These are phyloP conservation scores for Sarcodon sp. DNA, from an alignment of 768 basidiomycete species.

Conservation along the genomic window DNA sequence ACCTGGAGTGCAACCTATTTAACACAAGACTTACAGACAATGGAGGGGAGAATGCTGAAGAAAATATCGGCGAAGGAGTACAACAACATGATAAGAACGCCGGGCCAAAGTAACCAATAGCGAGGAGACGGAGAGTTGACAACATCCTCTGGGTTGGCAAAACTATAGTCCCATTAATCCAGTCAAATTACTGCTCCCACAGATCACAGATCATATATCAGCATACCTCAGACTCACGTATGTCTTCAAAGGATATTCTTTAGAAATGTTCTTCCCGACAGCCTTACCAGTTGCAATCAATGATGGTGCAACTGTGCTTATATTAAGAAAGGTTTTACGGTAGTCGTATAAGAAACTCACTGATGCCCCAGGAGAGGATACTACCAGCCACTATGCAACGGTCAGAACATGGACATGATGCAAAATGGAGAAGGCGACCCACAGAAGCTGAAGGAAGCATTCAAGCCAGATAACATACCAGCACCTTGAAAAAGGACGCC, in stretches of 20 bases:
- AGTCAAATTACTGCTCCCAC: too few relatives aligned
- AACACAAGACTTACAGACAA: conserved; percentile 14
- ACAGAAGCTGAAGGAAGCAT: conserved; percentile 47
- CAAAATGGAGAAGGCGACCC: conserved; percentile 9
- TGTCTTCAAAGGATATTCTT: conserved; percentile 29
- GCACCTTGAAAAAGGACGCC: conserved; percentile 45
- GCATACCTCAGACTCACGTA: conserved; percentile 23
- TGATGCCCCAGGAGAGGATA: conserved; percentile 49
- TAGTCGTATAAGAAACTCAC: background rate
- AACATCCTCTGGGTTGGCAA: conserved; percentile 28
- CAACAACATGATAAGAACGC: conserved; percentile 47
- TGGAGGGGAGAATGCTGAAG: conserved; percentile 24
- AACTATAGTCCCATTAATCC: conserved; percentile 9
- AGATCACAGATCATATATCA: too few relatives aligned
- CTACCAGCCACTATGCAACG: conserved; percentile 30
- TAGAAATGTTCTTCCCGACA: conserved; percentile 24
- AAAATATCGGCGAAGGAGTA: conserved; percentile 44
- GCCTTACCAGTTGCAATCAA: conserved; percentile 40
- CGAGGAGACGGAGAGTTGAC: conserved; percentile 34
- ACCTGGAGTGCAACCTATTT: too few relatives aligned
- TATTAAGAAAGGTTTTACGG: background rate
- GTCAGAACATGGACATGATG: background rate
- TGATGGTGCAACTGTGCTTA: conserved; percentile 28
- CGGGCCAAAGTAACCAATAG: conserved; percentile 55
- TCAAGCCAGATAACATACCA: conserved; percentile 45